Base-by-base conservation (phyloP, 352 stramenopile genomes). In the Pythium chondricola region DNA sequence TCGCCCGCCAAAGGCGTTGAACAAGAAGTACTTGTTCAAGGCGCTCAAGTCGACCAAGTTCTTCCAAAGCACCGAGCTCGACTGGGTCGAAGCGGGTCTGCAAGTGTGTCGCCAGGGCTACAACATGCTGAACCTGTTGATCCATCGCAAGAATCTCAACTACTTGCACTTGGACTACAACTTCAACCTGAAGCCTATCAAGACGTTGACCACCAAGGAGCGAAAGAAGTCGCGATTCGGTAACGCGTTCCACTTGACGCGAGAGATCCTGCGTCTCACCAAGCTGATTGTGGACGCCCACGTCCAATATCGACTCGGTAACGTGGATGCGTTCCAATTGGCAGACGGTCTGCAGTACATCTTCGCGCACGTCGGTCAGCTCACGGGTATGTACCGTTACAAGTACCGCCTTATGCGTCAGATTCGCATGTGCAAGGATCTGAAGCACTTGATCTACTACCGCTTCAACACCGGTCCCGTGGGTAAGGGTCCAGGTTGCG, bases 151-250 rank as follows among this genome's bases (percentile, higher is more conserved):
- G 68, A 98, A 98, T 61, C 70, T 99, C 14, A 99, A 99, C 64
- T 99, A 99, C 65, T 72, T 99, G 29, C 97, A 99, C 74, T 80
- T 99, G 56, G 97, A 99, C 69, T 99, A 99, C 86, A 99, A 99
- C 65, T 99, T 99, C 65, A 99, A 99, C 73, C 67, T 99, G n/a
- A 99, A 99, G 71, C 97, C 97, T 4, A 99, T 98, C 71, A 99
- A 99, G 81, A 99, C 97, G 26, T 74, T 99, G 47, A 99, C 97
- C 10, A 99, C 97, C 2, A 99, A 99, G 70, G 97, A 99, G 63
- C 80, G 97, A 26, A 99, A 99, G 67, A 99, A 99, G 63, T 98
- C 89, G 50, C 87, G 95, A 27, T 98, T 98, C 45, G 95, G 93
- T 55, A 98, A 98, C 60, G 90, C 90, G 6, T 97, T 97, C 71